These are phyloP conservation scores for Phytophthora kernoviae DNA, from an alignment of 352 stramenopile genomes.

Conservation along the genomic window DNA sequence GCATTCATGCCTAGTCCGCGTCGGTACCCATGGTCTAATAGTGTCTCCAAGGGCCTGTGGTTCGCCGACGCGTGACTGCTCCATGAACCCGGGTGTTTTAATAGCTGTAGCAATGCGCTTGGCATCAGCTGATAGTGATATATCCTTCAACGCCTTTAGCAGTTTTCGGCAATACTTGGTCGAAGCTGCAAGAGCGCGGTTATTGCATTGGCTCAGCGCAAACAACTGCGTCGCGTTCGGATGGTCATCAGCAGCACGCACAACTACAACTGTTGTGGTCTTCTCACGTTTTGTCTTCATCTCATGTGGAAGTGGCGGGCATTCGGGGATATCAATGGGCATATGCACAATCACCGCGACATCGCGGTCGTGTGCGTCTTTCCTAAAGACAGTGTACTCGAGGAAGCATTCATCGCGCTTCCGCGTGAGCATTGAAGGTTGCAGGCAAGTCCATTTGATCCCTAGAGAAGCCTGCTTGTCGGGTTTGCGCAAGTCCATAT, in stretches of 20 bases:
- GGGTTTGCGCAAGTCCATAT: slow-evolving; percentile 50
- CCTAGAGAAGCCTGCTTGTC: slow-evolving; percentile 61
- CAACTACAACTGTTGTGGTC: slow-evolving; percentile 58
- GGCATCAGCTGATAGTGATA: slow-evolving; percentile 57
- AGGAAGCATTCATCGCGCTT: slow-evolving; percentile 81
- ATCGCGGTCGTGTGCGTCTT: slow-evolving; percentile 59
- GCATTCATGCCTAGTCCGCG: slow-evolving; percentile 47
- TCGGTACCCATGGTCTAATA: slow-evolving; percentile 59
- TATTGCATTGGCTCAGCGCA: slow-evolving; percentile 55
- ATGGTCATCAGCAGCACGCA: slow-evolving; percentile 37
- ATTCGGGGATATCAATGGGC: slow-evolving; percentile 69
- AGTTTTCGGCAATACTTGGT: slow-evolving; percentile 62
- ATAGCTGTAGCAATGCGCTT: slow-evolving; percentile 64
- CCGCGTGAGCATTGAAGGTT: slow-evolving; percentile 55
- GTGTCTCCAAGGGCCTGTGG: slow-evolving; percentile 40
- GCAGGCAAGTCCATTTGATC: slow-evolving; percentile 82
- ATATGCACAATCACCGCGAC: slow-evolving; percentile 64
- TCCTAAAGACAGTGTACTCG: slow-evolving; percentile 72
- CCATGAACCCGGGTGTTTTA: slow-evolving; percentile 29
- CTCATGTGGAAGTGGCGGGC: slow-evolving; percentile 45
- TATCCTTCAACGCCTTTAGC: slow-evolving; percentile 47
- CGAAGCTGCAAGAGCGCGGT: slow-evolving; percentile 45
- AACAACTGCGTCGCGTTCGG: slow-evolving; percentile 56
- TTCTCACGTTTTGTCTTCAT: slow-evolving; percentile 67
- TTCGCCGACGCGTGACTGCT: slow-evolving; percentile 37